Base-by-base conservation (phyloP, 306 rosid species). In the Rubus parviflorus region DNA sequence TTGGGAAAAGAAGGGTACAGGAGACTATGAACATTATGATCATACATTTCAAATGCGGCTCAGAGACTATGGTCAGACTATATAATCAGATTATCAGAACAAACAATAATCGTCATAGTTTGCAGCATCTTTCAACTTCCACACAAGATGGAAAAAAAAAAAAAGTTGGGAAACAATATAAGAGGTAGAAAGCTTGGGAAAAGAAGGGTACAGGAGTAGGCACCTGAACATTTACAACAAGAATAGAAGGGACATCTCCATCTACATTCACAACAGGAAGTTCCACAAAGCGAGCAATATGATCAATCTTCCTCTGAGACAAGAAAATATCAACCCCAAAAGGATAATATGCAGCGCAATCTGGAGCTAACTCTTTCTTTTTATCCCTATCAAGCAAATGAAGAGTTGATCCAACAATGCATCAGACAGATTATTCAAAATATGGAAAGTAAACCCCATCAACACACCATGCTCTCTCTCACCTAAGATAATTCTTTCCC, bases 201-300 rank as follows among this genome's bases (percentile, higher is more conserved):
- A 57, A 19, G 8, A 19, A 47, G 35, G 62, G 1, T 46, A 54
- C 68, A 58, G 5, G 16, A 30, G 69, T 64, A 72, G 58, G 51
- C 77, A 95, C 98, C 98, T 95, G 98, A 85, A 92, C 48, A 79
- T 95, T 95, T 65, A 95, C 90, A 48, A 95, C 86, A 66, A 95
- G 97, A 85, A 89, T 85, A 70, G 96, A 83, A 79, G 99, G 99
- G 66, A 82, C 54, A 8, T 95, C 99, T 78, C 89, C 94, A 15
- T 86, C 77, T 58, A 80, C 7, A 84, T 84, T 85, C 75, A 87
- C 79, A 54, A 85, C 84, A 51, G 99, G 97, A 83, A 95, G 89
- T 87, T 92, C 97, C 64, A 95, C 87, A 80, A 87, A 92, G n/a
- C 99, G 97, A 73, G 97, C 90, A 81, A 95, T 85, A 61, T 95